Evolutionary conservation across 106 monocot genomes (phyloP).

Genomic region (Xerophyta viscosa): DNA sequence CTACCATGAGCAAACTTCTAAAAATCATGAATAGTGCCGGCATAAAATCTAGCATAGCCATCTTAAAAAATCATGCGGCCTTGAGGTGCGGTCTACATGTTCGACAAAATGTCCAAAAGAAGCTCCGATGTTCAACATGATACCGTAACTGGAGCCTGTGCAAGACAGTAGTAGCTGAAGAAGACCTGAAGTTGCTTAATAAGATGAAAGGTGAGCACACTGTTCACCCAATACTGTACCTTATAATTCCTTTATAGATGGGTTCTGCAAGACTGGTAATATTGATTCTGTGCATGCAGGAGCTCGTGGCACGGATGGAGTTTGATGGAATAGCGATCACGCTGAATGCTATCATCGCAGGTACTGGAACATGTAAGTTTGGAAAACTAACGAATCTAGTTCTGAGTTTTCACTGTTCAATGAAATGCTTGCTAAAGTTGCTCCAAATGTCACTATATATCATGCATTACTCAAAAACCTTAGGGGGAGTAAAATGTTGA

Average conservation of each 20-base stretch:
- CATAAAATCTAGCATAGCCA: slow-evolving; percentile 28
- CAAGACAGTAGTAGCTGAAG: slow-evolving; percentile 44
- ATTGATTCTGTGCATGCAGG: slow-evolving; percentile 23
- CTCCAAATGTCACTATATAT: slow-evolving; percentile 40
- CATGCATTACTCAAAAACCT: slow-evolving; percentile 56
- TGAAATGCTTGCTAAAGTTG: slow-evolving; percentile 41
- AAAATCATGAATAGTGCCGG: slow-evolving; percentile 43
- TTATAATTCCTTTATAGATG: slow-evolving; percentile 60
- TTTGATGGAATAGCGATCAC: slow-evolving; percentile 42
- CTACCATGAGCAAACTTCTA: slow-evolving; percentile 42
- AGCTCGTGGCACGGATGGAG: slow-evolving; percentile 51
- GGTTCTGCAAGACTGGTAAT: slow-evolving; percentile 52
- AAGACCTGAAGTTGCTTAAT: slow-evolving; percentile 24
- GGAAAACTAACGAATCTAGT: slow-evolving; percentile 12
- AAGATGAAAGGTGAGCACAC: slow-evolving; percentile 25
- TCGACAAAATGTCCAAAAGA: slow-evolving; percentile 40
- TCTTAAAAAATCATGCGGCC: slow-evolving; percentile 38
- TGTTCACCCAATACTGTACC: slow-evolving; percentile 42
- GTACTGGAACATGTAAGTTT: too few species aligned
- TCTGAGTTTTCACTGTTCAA: slow-evolving; percentile 38
- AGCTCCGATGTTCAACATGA: slow-evolving; percentile 26
- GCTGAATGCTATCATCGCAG: slow-evolving; percentile 51
- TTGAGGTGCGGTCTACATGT: slow-evolving; percentile 52
- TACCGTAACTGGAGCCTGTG: slow-evolving; percentile 45
- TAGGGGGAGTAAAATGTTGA: slow-evolving; percentile 24